Base-by-base conservation (phyloP, 2,329 filamentous ascomycete genomes). In the Aspergillus pseudoterreus region DNA sequence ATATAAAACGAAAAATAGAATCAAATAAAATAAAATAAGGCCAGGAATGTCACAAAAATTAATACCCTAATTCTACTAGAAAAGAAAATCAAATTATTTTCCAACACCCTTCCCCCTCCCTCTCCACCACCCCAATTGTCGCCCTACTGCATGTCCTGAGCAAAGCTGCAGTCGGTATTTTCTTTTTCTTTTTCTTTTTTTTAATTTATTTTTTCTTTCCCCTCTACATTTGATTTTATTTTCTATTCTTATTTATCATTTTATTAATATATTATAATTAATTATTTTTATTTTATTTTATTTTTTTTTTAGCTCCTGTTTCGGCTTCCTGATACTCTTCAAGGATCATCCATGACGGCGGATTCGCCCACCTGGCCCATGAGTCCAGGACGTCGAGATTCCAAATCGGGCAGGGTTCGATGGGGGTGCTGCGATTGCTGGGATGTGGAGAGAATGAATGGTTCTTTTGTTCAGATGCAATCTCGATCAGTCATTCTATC, bases 111-210 rank as follows among this genome's bases (percentile, higher is more conserved):
- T 17, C 4, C 19, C 39, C 15, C 39, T 17, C 19, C 10, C 38
- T 19, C 38, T 38, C 14, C 27, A 30, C 27, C 27, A 19, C 22
- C 17, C 21, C 17, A 53, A 50, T 27, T 46, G 32, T 50, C 51
- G 49, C 51, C 45, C 54, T 59, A 52, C 50, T 58, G 54, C 58
- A 60, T 52, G 57, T 48, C 51, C 49, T 49, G 50, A 44, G 49
- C 46, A 58, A 50, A 53, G 49, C 47, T 59, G 52, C 57, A 58
- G 52, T 49, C 39, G 49, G 47, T 52, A 43, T 49, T 45, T 53
- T 27, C 19, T 19, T 44, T 27, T 14, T 44, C 8, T 10, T 44
- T 21, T 12, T 27, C 21, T 44, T 44, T 19, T 19, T 19, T 19
- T 19, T 19, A 32, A 14, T 44, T 44, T 44, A 8, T 44, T n/a